Conservation (phyloP, 1,139 yeast genomes). For the Saccharomycopsis hybrid region DNA sequence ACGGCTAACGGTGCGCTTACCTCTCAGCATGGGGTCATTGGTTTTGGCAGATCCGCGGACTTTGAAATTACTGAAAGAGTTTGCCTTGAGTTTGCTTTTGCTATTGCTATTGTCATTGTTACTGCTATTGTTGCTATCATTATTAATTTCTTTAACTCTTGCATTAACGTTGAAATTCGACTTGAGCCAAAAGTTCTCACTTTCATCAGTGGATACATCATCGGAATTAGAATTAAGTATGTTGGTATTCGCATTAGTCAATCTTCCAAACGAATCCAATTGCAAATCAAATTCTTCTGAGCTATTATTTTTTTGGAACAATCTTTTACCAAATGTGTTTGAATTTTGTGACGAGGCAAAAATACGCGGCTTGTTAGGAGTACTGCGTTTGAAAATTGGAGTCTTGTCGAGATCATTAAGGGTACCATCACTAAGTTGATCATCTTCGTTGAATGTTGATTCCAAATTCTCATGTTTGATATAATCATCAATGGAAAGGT, state of each 20-base stretch:
- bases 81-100: background rate
- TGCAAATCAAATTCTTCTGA: constrained; percentile 18
- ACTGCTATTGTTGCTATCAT: too few relatives aligned
- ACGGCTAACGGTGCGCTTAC: constrained; percentile 7
- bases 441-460: constrained; percentile 2
- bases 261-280: constrained; percentile 18
- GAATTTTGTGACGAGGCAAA: background rate
- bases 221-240: background rate
- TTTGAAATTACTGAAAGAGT: constrained; percentile 2
- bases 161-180: too few relatives aligned
- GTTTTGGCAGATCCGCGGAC: too few relatives aligned
- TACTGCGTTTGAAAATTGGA: constrained; percentile 16
- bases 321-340: too few relatives aligned
- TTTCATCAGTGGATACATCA: constrained; percentile 10
- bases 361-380: constrained; percentile 2
- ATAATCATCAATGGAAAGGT: constrained; percentile 11
- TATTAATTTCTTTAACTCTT: background rate
- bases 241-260: background rate
- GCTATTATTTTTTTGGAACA: too few relatives aligned
- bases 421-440: background rate
- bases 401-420: constrained; percentile 18
- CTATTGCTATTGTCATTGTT: background rate
- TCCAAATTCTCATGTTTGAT: constrained; percentile 14
- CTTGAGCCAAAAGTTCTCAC: too few relatives aligned
- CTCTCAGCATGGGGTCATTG: too few relatives aligned